Evolutionary conservation across 2,329 filamentous ascomycete species (phyloP), one percentile per base, ranked within the genome.

Genomic region (Cladophialophora yegresii): DNA sequence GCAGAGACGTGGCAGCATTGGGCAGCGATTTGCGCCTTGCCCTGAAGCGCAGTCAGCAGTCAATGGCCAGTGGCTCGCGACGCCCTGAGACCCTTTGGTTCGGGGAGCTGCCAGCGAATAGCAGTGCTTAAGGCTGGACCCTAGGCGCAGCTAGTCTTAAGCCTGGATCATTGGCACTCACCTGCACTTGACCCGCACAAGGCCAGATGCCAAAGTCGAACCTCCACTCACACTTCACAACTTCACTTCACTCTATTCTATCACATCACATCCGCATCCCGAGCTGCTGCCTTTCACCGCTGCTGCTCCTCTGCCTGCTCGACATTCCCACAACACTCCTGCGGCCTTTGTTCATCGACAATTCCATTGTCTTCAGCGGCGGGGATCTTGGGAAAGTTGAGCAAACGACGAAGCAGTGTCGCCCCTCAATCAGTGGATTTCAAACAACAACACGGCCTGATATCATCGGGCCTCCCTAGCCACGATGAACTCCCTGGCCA

Each of bases 401-500:
- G 12, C 56, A 58, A 47, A 23, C 47, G 47, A 28, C 22, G 22
- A n/a, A n/a, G n/a, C 45, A 23, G 30, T 28, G 12, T 58, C 45
- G 56, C 56, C 45, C 56, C 26, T 58, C 33, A 58, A 32, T 32
- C 22, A 40, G 26, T 22, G 30, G 23, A 50, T 55, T 51, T 32
- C 28, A 51, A 43, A 43, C 55, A 62, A 62, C 28, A 49, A 51
- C 55, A 43, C 57, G 33, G 45, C 57, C 36, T 33, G 47, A 59
- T 30, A 43, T 55, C 40, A 56, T 36, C 66, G 50, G 59, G 61
- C 70, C 67, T 62, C 60, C 54, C 64, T 62, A 64, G 70, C 71
- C 77, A 79, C 74, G 79, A 88, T 87, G 85, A 88, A 86, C 80
- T 85, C 81, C 75, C 77, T 88, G 77, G 78, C 79, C 71, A 82